Evolutionary conservation across 1,139 yeast species (phyloP).

Genomic region (Hemisphaericaspora xylanilytica): DNA sequence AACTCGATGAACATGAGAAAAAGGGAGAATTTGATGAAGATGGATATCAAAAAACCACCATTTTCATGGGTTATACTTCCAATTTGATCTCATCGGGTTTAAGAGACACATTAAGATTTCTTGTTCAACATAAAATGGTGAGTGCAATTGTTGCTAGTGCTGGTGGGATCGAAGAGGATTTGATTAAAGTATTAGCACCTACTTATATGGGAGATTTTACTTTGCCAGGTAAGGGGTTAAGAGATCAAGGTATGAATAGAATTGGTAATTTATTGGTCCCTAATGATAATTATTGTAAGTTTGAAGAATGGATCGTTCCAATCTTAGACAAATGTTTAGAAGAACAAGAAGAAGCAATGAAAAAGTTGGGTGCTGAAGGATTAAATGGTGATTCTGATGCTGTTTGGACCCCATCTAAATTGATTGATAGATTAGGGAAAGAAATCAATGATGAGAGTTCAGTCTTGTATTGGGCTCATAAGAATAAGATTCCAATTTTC

Average conservation of each 20-base stretch:
- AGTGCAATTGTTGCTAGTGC: constrained; percentile 94
- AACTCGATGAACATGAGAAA: constrained; percentile 63
- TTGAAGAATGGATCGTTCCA: constrained; percentile 98
- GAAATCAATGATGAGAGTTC: constrained; percentile 92
- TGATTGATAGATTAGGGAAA: constrained; percentile 90
- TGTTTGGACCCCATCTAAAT: constrained; percentile 88
- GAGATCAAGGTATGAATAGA: constrained; percentile 96
- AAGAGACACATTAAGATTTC: constrained; percentile 82
- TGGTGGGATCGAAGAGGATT: constrained; percentile 97
- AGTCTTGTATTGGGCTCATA: constrained; percentile 98
- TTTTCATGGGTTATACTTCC: constrained; percentile 96
- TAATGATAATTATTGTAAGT: constrained; percentile 93
- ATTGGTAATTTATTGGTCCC: constrained; percentile 97
- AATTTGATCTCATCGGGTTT: constrained; percentile 92
- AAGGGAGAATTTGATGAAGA: constrained; percentile 78
- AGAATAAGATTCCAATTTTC: constrained; percentile 90
- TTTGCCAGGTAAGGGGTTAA: constrained; percentile 72
- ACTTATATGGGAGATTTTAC: constrained; percentile 91
- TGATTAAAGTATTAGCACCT: constrained; percentile 93
- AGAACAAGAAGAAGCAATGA: constrained; percentile 76
- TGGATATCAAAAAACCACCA: constrained; percentile 82
- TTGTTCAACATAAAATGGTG: constrained; percentile 92
- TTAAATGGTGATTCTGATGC: constrained; percentile 44
- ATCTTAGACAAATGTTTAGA: constrained; percentile 80
- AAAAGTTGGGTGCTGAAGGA: constrained; percentile 59